Evolutionary conservation across 1,139 yeast genomes (phyloP), one percentile per base, ranked within the genome.

Genomic region (Nakaseomyces nivariensis): DNA sequence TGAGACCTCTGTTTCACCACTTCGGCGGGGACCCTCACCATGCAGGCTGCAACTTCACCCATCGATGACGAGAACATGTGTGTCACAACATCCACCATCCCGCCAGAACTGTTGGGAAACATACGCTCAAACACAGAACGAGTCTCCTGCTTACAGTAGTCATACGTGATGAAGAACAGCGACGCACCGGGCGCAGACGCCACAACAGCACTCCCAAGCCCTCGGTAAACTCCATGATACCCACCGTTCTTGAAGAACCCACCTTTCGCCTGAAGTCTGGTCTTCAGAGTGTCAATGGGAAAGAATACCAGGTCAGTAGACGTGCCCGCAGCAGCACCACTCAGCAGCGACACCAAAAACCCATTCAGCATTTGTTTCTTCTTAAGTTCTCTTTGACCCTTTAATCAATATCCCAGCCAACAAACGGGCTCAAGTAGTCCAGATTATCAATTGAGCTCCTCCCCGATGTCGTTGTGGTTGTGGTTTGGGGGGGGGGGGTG

Each of bases 151-250:
- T 92, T 92, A 68, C 82, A 72, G 4, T 82, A 72, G 63, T 92
- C 98, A 64, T 92, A 92, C 4, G 96, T 85, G 51, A 89, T 77
- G 66, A 92, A 92, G 63, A 92, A 92, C 41, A 92, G 71, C 8
- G 97, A 77, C 0, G 97, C 97, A 48, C 85, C 76, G 0, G 99
- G 99, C 0, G 98, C 97, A 49, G 95, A 85, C 0, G 97, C 98
- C 25, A 90, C 82, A 27, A 92, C 85, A 25, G 96, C 92, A 45
- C 96, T 85, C 1, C 97, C 97, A 8, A 92, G 73, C 1, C 99
- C 99, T 56, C 84, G 75, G 61, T 92, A 92, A 13, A 94, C 82
- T 0, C 97, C 97, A 48, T 69, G 72, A 78, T 92, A 92, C 2
- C 96, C 98, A 29, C 98, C 98, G 67, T 90, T 92, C 25, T 69